phyloP scores from a whole-genome alignment of 768 basidiomycete genomes.

The Hirschioporus abietinus region DNA sequence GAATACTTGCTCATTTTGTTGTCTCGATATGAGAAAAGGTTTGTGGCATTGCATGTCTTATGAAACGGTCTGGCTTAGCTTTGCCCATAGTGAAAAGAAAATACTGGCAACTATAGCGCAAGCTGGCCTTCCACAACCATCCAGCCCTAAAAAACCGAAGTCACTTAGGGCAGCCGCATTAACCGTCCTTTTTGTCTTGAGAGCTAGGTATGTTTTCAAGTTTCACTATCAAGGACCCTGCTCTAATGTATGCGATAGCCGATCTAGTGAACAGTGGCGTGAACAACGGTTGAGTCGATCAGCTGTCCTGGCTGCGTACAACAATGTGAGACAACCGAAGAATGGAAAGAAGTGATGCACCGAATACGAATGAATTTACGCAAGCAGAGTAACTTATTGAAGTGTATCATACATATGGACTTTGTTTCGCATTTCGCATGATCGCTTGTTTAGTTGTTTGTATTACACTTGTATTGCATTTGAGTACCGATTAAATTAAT shows the following conservation, averaged over 20 bases:
- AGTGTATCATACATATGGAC: neutral
- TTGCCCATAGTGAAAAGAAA: slow-evolving; percentile 51
- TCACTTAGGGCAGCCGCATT: slow-evolving; percentile 54
- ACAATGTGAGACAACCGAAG: slow-evolving; percentile 1
- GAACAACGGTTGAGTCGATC: slow-evolving; percentile 55
- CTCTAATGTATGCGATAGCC: slow-evolving; percentile 32
- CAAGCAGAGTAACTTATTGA: neutral
- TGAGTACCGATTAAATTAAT: neutral
- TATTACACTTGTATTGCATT: neutral
- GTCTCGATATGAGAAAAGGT: slow-evolving; percentile 67
- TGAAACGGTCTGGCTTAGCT: slow-evolving; percentile 12
- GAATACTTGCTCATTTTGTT: slow-evolving; percentile 77
- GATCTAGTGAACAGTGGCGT: slow-evolving; percentile 58
- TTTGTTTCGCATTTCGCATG: neutral
- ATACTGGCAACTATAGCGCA: slow-evolving; percentile 72
- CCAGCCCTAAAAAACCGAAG: slow-evolving; percentile 34
- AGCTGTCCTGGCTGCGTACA: slow-evolving; percentile 49
- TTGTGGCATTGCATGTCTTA: slow-evolving; percentile 15
- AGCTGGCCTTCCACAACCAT: slow-evolving; percentile 58
- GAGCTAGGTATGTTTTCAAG: slow-evolving; percentile 47
- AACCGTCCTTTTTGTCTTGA: slow-evolving; percentile 58
- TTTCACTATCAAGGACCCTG: slow-evolving; percentile 3
- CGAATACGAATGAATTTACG: neutral
- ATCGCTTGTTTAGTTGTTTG: neutral
- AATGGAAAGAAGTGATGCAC: neutral